phyloP scores from a whole-genome alignment of 1,284 basidiomycete species.

The Hypsizygus ulmarius region DNA sequence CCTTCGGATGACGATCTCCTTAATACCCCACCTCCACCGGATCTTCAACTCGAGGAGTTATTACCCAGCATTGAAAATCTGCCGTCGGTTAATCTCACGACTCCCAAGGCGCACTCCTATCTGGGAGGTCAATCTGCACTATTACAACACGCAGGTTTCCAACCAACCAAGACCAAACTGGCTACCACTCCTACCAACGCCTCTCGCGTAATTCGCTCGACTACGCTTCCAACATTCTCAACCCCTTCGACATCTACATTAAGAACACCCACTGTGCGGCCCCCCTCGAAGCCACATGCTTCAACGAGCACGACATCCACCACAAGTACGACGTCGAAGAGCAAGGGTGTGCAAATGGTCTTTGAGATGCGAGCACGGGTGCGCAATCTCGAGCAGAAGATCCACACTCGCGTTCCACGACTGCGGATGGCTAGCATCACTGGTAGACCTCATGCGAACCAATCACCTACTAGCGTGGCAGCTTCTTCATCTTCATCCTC shows the following conservation, averaged over 20 bases:
- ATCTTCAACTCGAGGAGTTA: slow-evolving; percentile 61
- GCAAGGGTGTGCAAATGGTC: slow-evolving; percentile 83
- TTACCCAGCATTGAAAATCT: slow-evolving; percentile 44
- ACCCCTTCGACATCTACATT: slow-evolving; percentile 45
- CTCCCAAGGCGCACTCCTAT: slow-evolving; percentile 34
- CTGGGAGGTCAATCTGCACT: slow-evolving; percentile 42
- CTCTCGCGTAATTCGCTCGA: slow-evolving; percentile 54
- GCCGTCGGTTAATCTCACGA: slow-evolving; percentile 32
- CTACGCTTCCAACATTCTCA: slow-evolving; percentile 50
- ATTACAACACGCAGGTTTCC: slow-evolving; percentile 50
- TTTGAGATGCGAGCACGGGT: slow-evolving; percentile 83
- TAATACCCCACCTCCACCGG: slow-evolving; percentile 53
- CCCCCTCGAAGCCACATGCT: slow-evolving; percentile 41
- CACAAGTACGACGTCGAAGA: slow-evolving; percentile 53
- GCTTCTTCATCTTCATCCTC: slow-evolving; percentile 38
- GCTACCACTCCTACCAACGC: slow-evolving; percentile 43
- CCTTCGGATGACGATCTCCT: slow-evolving; percentile 55
- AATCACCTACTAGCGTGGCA: slow-evolving; percentile 29
- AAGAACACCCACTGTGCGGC: slow-evolving; percentile 44
- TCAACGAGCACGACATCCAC: slow-evolving; percentile 43
- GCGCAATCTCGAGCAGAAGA: slow-evolving; percentile 76
- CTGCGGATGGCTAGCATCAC: slow-evolving; percentile 74
- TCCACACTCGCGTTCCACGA: slow-evolving; percentile 78
- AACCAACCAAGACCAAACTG: slow-evolving; percentile 41
- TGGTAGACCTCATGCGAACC: slow-evolving; percentile 43